phyloP scores from a whole-genome alignment of 257 asterid genomes.

The Nicotiana sylvestris region DNA sequence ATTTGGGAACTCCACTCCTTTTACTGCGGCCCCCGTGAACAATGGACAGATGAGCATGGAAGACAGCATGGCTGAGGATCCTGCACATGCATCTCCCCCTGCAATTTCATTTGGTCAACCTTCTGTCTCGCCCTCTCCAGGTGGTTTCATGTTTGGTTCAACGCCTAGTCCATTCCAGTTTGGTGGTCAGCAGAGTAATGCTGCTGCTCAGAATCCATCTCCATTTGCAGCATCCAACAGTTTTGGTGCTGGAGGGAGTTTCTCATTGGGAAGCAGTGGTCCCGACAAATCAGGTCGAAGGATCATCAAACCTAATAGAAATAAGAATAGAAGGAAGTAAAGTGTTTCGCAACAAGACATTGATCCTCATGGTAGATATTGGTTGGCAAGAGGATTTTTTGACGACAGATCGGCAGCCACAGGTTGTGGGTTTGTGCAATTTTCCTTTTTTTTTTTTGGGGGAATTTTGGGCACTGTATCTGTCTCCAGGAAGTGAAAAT shows the following conservation, averaged over 20 bases:
- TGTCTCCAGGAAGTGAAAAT: not conserved
- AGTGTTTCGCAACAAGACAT: not conserved
- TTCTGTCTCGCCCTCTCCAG: slow-evolving; percentile 38
- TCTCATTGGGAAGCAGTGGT: slow-evolving; percentile 72
- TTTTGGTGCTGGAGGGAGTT: slow-evolving; percentile 63
- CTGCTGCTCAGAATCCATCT: slow-evolving; percentile 34
- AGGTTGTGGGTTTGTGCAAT: not conserved
- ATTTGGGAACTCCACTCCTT: slow-evolving; percentile 29
- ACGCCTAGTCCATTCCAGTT: slow-evolving; percentile 48
- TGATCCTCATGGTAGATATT: not conserved
- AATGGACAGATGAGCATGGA: slow-evolving; percentile 65
- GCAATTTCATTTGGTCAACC: slow-evolving; percentile 45
- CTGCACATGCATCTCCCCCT: slow-evolving; percentile 48
- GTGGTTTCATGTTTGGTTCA: slow-evolving; percentile 48
- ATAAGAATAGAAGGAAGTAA: slow-evolving; percentile 54
- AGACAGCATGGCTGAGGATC: slow-evolving; percentile 95
- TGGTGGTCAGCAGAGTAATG: slow-evolving; percentile 55
- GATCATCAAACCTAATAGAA: slow-evolving; percentile 39
- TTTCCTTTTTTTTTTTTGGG: not conserved
- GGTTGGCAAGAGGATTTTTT: not conserved
- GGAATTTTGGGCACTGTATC: not conserved
- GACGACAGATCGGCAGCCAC: not conserved
- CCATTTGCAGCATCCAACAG: slow-evolving; percentile 53
- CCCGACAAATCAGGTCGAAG: slow-evolving; percentile 54
- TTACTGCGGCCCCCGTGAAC: slow-evolving; percentile 42